phyloP scores from a whole-genome alignment of 169 alveolate genomes.

The Eimeria necatrix region DNA sequence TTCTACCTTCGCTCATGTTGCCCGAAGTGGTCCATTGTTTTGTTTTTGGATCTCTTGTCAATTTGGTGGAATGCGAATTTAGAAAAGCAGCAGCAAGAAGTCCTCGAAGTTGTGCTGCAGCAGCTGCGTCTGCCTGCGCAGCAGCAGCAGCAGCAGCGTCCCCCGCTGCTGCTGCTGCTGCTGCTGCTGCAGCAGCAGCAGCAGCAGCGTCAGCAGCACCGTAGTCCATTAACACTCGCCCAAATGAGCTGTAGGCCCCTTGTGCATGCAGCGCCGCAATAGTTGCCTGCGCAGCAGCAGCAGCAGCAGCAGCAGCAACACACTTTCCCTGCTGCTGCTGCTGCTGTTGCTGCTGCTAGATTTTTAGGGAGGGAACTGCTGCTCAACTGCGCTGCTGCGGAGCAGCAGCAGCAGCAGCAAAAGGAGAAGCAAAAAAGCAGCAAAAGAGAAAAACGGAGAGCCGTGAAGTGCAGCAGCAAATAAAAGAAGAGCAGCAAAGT shows the following conservation, averaged over 20 bases:
- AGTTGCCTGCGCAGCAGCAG: slow-evolving; percentile 7
- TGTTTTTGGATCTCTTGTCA: slow-evolving; percentile 84
- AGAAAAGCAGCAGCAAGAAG: slow-evolving; percentile 90
- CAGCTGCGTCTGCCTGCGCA: background rate
- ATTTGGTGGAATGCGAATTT: slow-evolving; percentile 91
- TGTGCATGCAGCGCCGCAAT: slow-evolving; percentile 46
- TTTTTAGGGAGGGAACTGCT: too few relatives aligned
- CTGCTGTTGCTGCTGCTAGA: too few relatives aligned
- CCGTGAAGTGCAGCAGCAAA: background rate
- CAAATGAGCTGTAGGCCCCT: slow-evolving; percentile 53
- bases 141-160: slow-evolving; percentile 1
- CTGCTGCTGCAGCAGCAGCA: slow-evolving; percentile 18
- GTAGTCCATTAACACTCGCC: slow-evolving; percentile 33
- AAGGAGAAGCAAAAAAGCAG: background rate
- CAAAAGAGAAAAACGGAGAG: background rate
- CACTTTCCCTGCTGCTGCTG: background rate
- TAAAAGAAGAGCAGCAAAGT: background rate
- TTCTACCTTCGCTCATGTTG: slow-evolving; percentile 93
- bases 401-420: background rate
- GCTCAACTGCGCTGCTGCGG: too few relatives aligned
- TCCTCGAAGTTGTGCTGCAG: slow-evolving; percentile 85
- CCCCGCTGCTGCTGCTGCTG: background rate
- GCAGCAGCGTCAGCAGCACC: slow-evolving; percentile 26
- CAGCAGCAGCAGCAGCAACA: background rate
- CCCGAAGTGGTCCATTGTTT: slow-evolving; percentile 89